Conservation (phyloP, 768 basidiomycete species). For the Tylopilus rubrobrunneus region DNA sequence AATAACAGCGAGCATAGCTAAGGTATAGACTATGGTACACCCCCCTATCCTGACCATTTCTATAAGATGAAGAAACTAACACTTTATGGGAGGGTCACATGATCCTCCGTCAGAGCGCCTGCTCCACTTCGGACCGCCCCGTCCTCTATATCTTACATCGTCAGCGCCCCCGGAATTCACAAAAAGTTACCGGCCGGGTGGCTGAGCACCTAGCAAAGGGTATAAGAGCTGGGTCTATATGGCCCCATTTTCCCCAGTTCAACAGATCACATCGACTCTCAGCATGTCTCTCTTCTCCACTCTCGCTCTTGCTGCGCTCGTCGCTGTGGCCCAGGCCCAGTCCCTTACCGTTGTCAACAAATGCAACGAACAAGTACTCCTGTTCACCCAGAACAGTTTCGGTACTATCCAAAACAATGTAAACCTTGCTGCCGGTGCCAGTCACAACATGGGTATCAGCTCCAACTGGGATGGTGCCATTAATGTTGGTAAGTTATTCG, state of each 20-base stretch:
- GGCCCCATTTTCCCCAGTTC: not conserved
- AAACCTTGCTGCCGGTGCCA: constrained; percentile 20
- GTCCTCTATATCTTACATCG: not conserved
- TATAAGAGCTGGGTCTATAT: constrained; percentile 12
- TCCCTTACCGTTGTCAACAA: constrained; percentile 29
- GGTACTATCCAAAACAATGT: constrained; percentile 27
- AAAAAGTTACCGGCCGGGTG: not conserved
- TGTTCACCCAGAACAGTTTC: constrained; percentile 29
- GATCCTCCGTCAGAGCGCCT: too few relatives aligned
- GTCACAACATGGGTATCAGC: constrained; percentile 27
- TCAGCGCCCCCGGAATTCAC: not conserved
- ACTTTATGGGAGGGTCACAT: too few relatives aligned
- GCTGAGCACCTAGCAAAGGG: not conserved
- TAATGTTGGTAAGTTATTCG: constrained; percentile 23
- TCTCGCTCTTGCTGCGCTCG: constrained; percentile 19
- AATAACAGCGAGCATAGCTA: too few relatives aligned
- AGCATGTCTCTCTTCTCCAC: constrained; percentile 21
- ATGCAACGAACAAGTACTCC: constrained; percentile 26
- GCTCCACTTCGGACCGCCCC: not conserved
- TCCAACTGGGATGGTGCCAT: constrained; percentile 31
- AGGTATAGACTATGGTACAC: too few relatives aligned
- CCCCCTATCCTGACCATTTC: too few relatives aligned
- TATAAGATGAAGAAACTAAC: too few relatives aligned
- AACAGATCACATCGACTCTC: not conserved
- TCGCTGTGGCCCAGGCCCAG: constrained; percentile 20